Percentiles rank a stretch among this genome's conserved stretches.
Conservation (phyloP, 139 green algal genomes). For the Diplosphaera chodatii region DNA sequence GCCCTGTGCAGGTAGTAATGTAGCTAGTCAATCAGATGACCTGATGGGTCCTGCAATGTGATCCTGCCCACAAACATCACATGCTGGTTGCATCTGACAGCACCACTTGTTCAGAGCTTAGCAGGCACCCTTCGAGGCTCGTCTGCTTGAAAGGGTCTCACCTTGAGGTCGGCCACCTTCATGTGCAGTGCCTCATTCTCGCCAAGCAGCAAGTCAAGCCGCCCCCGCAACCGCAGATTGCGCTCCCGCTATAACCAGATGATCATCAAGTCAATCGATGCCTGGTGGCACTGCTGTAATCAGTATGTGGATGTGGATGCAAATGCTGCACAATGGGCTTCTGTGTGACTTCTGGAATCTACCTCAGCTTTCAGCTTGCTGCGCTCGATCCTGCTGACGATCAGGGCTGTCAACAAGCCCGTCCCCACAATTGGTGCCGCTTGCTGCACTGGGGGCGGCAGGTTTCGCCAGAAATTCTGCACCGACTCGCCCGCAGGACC, state of each 20-base stretch:
- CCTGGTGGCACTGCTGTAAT: too few relatives aligned
- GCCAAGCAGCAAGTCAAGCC: slow-evolving; percentile 19
- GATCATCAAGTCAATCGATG: too few relatives aligned
- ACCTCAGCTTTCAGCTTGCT: slow-evolving; percentile 21
- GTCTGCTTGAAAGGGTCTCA: neutral
- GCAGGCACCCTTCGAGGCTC: too few relatives aligned
- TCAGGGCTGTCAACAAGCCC: slow-evolving; percentile 20
- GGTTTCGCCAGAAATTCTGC: slow-evolving; percentile 26
- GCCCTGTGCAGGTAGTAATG: slow-evolving; percentile 7
- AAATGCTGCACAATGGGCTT: too few relatives aligned
- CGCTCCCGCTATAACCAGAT: slow-evolving; percentile 11
- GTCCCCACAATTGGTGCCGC: slow-evolving; percentile 31
- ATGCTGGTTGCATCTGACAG: too few relatives aligned
- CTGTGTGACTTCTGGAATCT: neutral
- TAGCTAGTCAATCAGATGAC: too few relatives aligned
- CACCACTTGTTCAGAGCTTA: too few relatives aligned
- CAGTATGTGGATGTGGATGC: too few relatives aligned
- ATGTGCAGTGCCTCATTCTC: slow-evolving; percentile 23
- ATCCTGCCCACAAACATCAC: too few relatives aligned
- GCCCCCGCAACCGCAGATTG: slow-evolving; percentile 4
- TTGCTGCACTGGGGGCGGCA: slow-evolving; percentile 40
- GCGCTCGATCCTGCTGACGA: slow-evolving; percentile 36
- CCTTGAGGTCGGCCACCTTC: slow-evolving; percentile 30
- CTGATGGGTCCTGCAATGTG: too few relatives aligned
- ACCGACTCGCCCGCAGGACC: slow-evolving; percentile 26